Conservation (phyloP, 176 grass and related monocot genomes). For the Zizania latifolia region DNA sequence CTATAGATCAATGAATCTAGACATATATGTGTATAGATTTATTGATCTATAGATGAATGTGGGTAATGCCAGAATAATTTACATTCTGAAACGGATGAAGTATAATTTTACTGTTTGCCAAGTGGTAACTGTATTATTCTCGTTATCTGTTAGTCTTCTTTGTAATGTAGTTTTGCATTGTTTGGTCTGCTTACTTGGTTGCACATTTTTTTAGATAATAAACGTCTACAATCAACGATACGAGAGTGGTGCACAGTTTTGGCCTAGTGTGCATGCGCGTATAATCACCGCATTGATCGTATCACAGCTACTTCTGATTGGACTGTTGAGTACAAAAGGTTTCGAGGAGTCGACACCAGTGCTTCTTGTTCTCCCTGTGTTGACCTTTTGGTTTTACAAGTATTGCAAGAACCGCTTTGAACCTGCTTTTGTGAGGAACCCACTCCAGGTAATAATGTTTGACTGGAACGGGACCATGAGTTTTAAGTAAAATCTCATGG, state of each 20-base stretch:
- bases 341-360: slow-evolving; percentile 47
- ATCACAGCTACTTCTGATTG: slow-evolving; percentile 83
- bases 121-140: no score
- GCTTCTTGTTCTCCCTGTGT: slow-evolving; percentile 72
- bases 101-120: no score
- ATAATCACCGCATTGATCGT: slow-evolving; percentile 65
- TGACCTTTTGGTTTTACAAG: slow-evolving; percentile 78
- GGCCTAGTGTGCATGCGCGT: slow-evolving; percentile 82
- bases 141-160: no score
- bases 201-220: slow-evolving; percentile 55
- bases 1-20: no score
- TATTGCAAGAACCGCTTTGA: slow-evolving; percentile 78
- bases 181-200: not conserved
- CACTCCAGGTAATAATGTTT: slow-evolving; percentile 70
- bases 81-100: no score
- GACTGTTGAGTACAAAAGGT: slow-evolving; percentile 63
- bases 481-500: no score
- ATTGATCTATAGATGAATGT: no score
- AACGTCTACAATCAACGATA: slow-evolving; percentile 97
- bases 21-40: no score
- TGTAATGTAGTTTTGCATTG: not conserved
- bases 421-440: slow-evolving; percentile 71
- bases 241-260: slow-evolving; percentile 79
- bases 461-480: no score
- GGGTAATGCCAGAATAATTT: no score